Conservation (phyloP, 352 stramenopile genomes). For the Peronospora tabacina region DNA sequence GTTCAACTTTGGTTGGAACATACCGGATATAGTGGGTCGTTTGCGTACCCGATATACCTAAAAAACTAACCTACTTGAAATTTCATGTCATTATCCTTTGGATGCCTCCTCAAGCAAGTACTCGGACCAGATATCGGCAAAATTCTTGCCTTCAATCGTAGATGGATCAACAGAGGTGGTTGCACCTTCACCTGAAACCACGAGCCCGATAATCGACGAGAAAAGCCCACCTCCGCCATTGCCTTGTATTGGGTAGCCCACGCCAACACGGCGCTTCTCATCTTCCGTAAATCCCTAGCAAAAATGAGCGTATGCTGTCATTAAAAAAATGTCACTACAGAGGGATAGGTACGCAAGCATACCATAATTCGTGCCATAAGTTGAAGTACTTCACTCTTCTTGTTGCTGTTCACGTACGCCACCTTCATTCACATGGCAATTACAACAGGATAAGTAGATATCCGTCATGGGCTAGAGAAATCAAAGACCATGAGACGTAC, state of each 20-base stretch:
- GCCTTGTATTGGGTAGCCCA: constrained; percentile 42
- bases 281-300: constrained; percentile 53
- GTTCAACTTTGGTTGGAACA: too few species aligned
- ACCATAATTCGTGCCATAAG: constrained; percentile 75
- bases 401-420: constrained; percentile 60
- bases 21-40: too few species aligned
- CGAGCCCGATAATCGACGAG: constrained; percentile 53
- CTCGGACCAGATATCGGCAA: constrained; percentile 63
- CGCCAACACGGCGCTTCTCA: constrained; percentile 53
- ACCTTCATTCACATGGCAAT: constrained; percentile 25
- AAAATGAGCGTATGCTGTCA: neutral
- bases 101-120: constrained; percentile 57
- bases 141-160: constrained; percentile 54
- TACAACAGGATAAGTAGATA: neutral
- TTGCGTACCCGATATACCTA: too few species aligned
- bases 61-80: too few species aligned
- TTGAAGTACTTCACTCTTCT: constrained; percentile 62
- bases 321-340: neutral
- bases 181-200: constrained; percentile 22
- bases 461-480: neutral
- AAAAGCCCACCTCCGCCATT: constrained; percentile 62
- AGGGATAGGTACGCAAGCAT: neutral
- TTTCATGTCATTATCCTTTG: constrained; percentile 10
- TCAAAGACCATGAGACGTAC: constrained; percentile 9
- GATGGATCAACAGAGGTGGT: constrained; percentile 11